phyloP scores from a whole-genome alignment of 441 rosid genomes.

The Hura crepitans region DNA sequence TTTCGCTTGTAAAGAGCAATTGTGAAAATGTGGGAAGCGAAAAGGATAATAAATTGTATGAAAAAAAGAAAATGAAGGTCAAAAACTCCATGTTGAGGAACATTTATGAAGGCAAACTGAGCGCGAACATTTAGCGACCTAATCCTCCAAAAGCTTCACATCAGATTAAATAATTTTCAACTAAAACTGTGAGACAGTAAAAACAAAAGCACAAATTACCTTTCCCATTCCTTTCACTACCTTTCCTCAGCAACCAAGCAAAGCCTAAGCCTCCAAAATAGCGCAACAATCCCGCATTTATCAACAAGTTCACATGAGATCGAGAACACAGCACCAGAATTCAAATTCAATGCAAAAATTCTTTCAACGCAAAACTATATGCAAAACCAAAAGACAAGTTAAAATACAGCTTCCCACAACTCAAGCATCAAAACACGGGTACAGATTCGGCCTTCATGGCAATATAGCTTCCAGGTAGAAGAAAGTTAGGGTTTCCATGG shows the following conservation, averaged over 20 bases:
- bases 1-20: background rate
- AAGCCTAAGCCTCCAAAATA: conserved; percentile 14
- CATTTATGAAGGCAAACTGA: background rate
- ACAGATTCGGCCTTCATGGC: conserved; percentile 23
- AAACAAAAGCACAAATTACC: background rate
- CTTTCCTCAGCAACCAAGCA: conserved; percentile 22
- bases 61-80: background rate
- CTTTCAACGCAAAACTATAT: conserved; percentile 12
- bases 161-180: background rate
- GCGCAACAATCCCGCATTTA: conserved; percentile 20
- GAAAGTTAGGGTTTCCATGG: conserved; percentile 41
- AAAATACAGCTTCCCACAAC: conserved; percentile 19
- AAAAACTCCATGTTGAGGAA: background rate
- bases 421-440: conserved; percentile 15
- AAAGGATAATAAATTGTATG: background rate
- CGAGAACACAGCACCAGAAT: conserved; percentile 23
- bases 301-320: conserved; percentile 25
- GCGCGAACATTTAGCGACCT: background rate
- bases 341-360: conserved; percentile 16
- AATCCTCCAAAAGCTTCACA: background rate
- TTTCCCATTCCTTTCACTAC: conserved; percentile 9
- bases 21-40: background rate
- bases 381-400: conserved; percentile 16
- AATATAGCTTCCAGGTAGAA: background rate
- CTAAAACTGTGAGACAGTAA: background rate